Conservation (phyloP, 2,329 filamentous ascomycete genomes). For the Pseudogymnoascus sp. region DNA sequence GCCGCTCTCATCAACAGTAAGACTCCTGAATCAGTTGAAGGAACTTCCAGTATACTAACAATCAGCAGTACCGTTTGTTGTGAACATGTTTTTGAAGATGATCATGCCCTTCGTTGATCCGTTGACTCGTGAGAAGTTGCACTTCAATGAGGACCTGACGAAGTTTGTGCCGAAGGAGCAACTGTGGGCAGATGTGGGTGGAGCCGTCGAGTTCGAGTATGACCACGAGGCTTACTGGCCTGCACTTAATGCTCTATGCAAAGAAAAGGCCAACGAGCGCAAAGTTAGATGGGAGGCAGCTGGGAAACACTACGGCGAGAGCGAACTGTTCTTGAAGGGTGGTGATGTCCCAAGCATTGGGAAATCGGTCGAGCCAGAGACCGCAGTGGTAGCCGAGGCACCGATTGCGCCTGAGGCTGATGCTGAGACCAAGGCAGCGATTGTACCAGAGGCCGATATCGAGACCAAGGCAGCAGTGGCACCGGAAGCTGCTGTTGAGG, state of each 20-base stretch:
- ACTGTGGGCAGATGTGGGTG: constrained; percentile 68
- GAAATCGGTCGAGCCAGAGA: neutral
- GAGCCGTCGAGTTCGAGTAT: constrained; percentile 83
- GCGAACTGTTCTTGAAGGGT: constrained; percentile 82
- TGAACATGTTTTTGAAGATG: constrained; percentile 91
- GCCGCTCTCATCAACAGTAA: constrained; percentile 83
- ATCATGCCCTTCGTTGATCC: constrained; percentile 97
- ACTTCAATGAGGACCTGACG: constrained; percentile 89
- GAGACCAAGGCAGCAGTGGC: neutral
- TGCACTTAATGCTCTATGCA: constrained; percentile 64
- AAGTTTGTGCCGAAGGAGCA: constrained; percentile 75
- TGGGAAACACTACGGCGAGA: constrained; percentile 77
- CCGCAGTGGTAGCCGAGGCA: neutral
- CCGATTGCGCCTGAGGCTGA: neutral
- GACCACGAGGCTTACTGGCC: constrained; percentile 88
- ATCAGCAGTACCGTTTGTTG: constrained; percentile 72
- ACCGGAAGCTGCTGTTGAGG: neutral
- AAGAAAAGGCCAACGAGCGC: constrained; percentile 55
- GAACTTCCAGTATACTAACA: constrained; percentile 16
- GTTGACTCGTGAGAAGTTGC: constrained; percentile 85
- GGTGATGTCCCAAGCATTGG: constrained; percentile 23
- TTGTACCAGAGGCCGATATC: neutral
- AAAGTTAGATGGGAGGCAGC: constrained; percentile 68
- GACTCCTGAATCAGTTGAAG: constrained; percentile 25
- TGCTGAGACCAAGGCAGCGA: neutral